Percentiles rank a stretch among this genome's conserved stretches.
Evolutionary conservation across 2,329 filamentous ascomycete genomes (phyloP).

Genomic region (Penicillium sp.): DNA sequence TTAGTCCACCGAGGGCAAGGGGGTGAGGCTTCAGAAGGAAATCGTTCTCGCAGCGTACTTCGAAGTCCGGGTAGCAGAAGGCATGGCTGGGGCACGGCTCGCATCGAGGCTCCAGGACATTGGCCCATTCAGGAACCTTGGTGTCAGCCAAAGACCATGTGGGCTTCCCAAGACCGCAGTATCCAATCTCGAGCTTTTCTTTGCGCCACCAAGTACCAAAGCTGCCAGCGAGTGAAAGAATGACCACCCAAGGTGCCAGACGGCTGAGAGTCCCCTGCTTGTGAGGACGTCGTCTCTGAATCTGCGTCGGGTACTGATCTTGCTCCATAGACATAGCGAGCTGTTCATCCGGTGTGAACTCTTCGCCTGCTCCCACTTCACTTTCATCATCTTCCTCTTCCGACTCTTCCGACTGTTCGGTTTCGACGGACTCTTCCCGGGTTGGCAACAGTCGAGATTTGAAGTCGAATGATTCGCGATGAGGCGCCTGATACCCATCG

Average conservation of each 20-base stretch:
- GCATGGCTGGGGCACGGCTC: constrained; percentile 90
- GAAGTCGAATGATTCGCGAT: constrained; percentile 61
- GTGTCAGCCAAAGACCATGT: constrained; percentile 60
- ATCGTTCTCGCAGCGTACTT: constrained; percentile 78
- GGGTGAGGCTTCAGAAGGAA: constrained; percentile 86
- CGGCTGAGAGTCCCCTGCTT: constrained; percentile 52
- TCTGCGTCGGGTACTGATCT: constrained; percentile 53
- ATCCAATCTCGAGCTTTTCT: constrained; percentile 94
- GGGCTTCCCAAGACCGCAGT: constrained; percentile 79
- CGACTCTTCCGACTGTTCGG: constrained; percentile 41
- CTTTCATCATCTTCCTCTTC: constrained; percentile 58
- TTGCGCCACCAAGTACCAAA: constrained; percentile 85
- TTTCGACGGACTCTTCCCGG: constrained; percentile 27
- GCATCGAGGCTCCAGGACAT: constrained; percentile 74
- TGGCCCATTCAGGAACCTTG: constrained; percentile 71
- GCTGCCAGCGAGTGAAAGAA: constrained; percentile 68
- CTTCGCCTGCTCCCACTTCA: constrained; percentile 69
- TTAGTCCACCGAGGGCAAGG: constrained; percentile 73
- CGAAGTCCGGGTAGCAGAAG: constrained; percentile 77
- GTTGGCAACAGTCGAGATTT: constrained; percentile 46
- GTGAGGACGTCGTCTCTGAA: constrained; percentile 23
- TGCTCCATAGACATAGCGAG: constrained; percentile 75
- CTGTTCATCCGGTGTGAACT: constrained; percentile 91
- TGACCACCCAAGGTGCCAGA: constrained; percentile 69
- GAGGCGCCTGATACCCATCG: constrained; percentile 55